Evolutionary conservation across 73 alveolate genomes (phyloP).

Genomic region (Paramecium sonneborni): DNA sequence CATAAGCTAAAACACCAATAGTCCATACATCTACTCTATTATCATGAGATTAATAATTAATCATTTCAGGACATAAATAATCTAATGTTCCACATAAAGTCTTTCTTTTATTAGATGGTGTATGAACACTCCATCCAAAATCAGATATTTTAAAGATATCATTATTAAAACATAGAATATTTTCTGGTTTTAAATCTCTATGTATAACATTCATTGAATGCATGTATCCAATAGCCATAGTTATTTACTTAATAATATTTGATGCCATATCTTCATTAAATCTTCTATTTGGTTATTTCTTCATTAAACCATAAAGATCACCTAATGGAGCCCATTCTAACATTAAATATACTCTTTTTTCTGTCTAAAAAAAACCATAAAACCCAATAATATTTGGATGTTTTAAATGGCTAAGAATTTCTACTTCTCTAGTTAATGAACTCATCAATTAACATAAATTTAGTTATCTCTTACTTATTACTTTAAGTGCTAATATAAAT

Average conservation of each 20-base stretch:
- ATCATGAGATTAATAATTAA: slow-evolving; percentile 79
- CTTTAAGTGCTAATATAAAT: slow-evolving; percentile 81
- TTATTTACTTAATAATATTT: slow-evolving; percentile 70
- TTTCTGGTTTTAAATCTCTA: slow-evolving; percentile 88
- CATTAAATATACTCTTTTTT: slow-evolving; percentile 79
- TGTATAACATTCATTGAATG: slow-evolving; percentile 80
- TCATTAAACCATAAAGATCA: slow-evolving; percentile 73
- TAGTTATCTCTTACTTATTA: slow-evolving; percentile 74
- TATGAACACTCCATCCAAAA: slow-evolving; percentile 78
- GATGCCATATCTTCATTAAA: slow-evolving; percentile 78
- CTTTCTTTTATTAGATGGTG: slow-evolving; percentile 63
- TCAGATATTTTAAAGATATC: slow-evolving; percentile 69
- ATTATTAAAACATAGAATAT: slow-evolving; percentile 66
- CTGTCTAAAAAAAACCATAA: slow-evolving; percentile 86
- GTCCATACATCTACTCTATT: slow-evolving; percentile 93
- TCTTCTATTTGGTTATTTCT: slow-evolving; percentile 58
- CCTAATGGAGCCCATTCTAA: slow-evolving; percentile 91
- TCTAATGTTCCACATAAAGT: slow-evolving; percentile 70
- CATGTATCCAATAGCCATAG: slow-evolving; percentile 77
- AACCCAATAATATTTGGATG: slow-evolving; percentile 83
- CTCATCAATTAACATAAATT: slow-evolving; percentile 59
- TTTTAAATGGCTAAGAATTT: slow-evolving; percentile 78
- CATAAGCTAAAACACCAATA: slow-evolving; percentile 79
- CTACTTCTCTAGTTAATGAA: slow-evolving; percentile 84
- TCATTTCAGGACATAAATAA: slow-evolving; percentile 95